Conservation (phyloP, 257 asterid genomes). For the Petrea volubilis region DNA sequence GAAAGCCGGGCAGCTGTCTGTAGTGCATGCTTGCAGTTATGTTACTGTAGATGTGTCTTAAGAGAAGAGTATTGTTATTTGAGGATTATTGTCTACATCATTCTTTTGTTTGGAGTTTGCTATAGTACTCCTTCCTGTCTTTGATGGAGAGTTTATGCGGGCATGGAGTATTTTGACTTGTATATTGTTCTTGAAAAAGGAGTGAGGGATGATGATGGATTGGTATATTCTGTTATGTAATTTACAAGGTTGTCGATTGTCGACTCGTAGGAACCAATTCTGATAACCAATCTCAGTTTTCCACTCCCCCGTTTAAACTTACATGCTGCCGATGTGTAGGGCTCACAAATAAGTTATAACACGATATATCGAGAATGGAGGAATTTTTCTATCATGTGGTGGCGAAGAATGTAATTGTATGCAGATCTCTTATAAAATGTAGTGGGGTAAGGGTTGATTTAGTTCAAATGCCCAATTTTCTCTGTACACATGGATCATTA, state of each 20-base stretch:
- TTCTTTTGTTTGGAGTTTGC: constrained; percentile 61
- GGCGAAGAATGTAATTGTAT: too few relatives aligned
- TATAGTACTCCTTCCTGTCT: constrained; percentile 56
- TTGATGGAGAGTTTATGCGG: constrained; percentile 43
- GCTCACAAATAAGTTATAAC: too few relatives aligned
- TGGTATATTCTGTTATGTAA: constrained; percentile 40
- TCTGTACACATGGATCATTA: too few relatives aligned
- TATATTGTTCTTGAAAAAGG: constrained; percentile 38
- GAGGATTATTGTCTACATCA: constrained; percentile 51
- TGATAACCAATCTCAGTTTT: neutral
- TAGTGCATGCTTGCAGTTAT: constrained; percentile 39
- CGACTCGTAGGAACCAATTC: constrained; percentile 3
- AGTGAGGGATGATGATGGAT: constrained; percentile 42
- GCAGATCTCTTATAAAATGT: too few relatives aligned
- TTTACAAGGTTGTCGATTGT: constrained; percentile 18
- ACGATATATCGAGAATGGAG: too few relatives aligned
- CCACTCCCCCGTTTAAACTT: neutral
- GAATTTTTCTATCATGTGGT: too few relatives aligned
- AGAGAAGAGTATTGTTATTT: constrained; percentile 61
- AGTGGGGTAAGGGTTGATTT: too few relatives aligned
- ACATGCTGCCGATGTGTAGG: neutral
- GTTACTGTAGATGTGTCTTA: constrained; percentile 65
- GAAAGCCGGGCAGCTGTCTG: constrained; percentile 30
- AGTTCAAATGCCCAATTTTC: too few relatives aligned
- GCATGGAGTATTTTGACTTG: constrained; percentile 52